Evolutionary conservation across 148 eudicot species (phyloP).

Genomic region (Hydrangea macrophylla): DNA sequence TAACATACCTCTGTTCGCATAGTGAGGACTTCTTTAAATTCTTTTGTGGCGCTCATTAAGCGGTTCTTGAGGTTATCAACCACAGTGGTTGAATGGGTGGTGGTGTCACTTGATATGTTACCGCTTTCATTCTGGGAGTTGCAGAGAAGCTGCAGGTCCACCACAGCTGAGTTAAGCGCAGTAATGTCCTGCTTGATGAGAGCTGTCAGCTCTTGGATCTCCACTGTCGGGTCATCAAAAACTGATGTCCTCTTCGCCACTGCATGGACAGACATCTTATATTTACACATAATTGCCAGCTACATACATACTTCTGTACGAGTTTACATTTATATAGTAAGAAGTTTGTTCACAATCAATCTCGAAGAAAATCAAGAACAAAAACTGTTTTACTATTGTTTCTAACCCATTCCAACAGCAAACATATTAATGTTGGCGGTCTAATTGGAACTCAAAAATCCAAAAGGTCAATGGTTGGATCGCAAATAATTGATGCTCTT

Average conservation of each 20-base stretch:
- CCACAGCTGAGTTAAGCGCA: conserved; percentile 69
- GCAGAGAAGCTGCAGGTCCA: conserved; percentile 67
- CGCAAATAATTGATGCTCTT: too few relatives aligned
- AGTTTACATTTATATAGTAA: too few relatives aligned
- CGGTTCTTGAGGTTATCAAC: conserved; percentile 79
- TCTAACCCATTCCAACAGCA: too few relatives aligned
- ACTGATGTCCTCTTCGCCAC: conserved; percentile 85
- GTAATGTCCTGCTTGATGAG: conserved; percentile 84
- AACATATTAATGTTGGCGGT: too few relatives aligned
- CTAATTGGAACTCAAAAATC: too few relatives aligned
- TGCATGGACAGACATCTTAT: conserved; percentile 25
- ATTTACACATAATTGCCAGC: not conserved
- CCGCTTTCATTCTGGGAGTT: conserved; percentile 63
- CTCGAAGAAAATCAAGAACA: too few relatives aligned
- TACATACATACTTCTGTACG: not conserved
- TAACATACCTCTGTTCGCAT: conserved; percentile 72
- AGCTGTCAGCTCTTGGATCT: conserved; percentile 79
- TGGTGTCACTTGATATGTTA: conserved; percentile 59
- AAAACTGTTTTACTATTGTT: too few relatives aligned
- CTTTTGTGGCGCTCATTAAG: conserved; percentile 71
- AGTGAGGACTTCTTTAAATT: conserved; percentile 79
- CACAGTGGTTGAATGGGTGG: conserved; percentile 74
- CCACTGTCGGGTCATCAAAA: conserved; percentile 73
- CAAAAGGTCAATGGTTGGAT: too few relatives aligned
- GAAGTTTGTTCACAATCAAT: too few relatives aligned